Percentiles rank a stretch among this genome's conserved stretches.
Evolutionary conservation across 441 rosid species (phyloP).

Genomic region (Pelargonium citronellum): DNA sequence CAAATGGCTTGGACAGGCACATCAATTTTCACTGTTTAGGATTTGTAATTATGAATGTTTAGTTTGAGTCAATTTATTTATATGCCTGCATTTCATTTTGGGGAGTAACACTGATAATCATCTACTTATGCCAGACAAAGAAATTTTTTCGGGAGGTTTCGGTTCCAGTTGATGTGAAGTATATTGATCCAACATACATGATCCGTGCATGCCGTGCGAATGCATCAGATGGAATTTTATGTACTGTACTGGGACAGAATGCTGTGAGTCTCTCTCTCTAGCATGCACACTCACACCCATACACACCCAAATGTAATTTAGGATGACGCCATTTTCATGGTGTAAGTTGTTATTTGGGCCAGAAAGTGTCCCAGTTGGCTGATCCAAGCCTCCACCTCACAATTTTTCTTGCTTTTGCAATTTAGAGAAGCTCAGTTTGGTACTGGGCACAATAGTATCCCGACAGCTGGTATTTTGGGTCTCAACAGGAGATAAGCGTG

Average conservation of each 20-base stretch:
- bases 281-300: neutral
- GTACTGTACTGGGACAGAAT: slow-evolving; percentile 94
- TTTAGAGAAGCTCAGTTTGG: neutral
- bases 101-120: slow-evolving; percentile 7
- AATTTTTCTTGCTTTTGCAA: neutral
- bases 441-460: neutral
- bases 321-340: no score
- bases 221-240: slow-evolving; percentile 28
- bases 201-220: slow-evolving; percentile 32
- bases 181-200: slow-evolving; percentile 98
- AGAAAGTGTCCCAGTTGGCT: neutral
- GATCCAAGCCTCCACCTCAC: neutral
- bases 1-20: no score
- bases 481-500: no score
- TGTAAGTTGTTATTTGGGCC: no score
- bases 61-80: no score
- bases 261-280: slow-evolving; percentile 51
- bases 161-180: slow-evolving; percentile 73
- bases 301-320: neutral
- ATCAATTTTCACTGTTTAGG: no score
- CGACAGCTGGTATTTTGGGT: neutral
- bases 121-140: slow-evolving; percentile 46
- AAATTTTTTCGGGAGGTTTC: slow-evolving; percentile 65
- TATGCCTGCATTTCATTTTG: no score
- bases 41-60: no score